Evolutionary conservation across 1,284 basidiomycete genomes (phyloP), one percentile per base, ranked within the genome.

Genomic region (Xerocomus amazonicus): DNA sequence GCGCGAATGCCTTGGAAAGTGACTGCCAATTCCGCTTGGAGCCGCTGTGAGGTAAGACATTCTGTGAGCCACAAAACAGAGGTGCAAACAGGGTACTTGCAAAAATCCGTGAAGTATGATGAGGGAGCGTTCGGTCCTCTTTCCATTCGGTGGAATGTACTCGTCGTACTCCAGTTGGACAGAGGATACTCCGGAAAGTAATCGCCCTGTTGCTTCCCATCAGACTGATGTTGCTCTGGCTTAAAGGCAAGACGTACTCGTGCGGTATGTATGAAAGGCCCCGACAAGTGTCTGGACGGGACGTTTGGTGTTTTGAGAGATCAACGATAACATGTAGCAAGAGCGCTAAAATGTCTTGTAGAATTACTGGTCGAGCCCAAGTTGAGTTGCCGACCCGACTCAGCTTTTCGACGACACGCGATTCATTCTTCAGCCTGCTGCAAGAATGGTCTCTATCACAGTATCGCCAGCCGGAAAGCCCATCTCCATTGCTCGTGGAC

Each of bases 21-120:
- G 84, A 84, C 5, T 78, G 74, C 83, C 87, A 92, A 61, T 92
- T 92, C 47, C 90, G 77, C 63, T 90, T 90, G 47, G 82, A 87
- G 0, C 90, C 90, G 57, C 87, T 89, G 38, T 23, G 19, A 38
- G 50, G 35, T 6, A 9, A 33, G 27, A 39, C 37, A 29, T 44
- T 53, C 41, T 32, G 19, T 38, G 31, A 33, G 46, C 28, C 8
- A 17, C 9, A 26, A n/a, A 38, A 36, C 42, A 26, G 13, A 43
- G 10, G 8, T 17, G 28, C 8, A 7, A 26, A 54, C 8, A 8
- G 45, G 16, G 16, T 48, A 33, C 82, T 53, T 55, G 84, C 84
- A 85, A 81, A 38, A 87, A 70, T 1, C 84, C 84, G 55, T 87
- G 84, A n/a, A 85, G 65, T 39, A 87, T 81, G 3, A 87, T 71